Evolutionary conservation across 2,329 filamentous ascomycete species (phyloP).

Genomic region (Fusarium clavum): DNA sequence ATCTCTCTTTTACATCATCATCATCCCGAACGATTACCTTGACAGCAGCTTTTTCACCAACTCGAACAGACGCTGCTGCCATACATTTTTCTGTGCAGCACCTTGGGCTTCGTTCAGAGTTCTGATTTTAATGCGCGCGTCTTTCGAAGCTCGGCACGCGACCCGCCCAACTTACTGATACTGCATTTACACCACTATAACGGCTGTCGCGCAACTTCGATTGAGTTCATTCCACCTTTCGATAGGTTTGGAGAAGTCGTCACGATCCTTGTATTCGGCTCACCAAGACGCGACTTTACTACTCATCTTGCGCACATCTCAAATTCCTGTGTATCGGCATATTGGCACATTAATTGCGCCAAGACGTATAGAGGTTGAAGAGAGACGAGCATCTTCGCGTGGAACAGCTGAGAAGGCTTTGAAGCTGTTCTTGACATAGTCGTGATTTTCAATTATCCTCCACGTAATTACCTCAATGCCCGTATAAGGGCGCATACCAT

Average conservation of each 20-base stretch:
- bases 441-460: slow-evolving; percentile 51
- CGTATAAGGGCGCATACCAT: slow-evolving; percentile 43
- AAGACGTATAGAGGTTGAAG: slow-evolving; percentile 40
- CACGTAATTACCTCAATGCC: slow-evolving; percentile 51
- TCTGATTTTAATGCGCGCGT: slow-evolving; percentile 11
- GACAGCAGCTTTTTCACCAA: not conserved
- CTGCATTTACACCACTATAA: slow-evolving; percentile 11
- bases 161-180: slow-evolving; percentile 29
- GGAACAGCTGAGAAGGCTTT: slow-evolving; percentile 42
- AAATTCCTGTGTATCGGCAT: slow-evolving; percentile 14
- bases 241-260: not conserved
- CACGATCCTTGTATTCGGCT: not conserved
- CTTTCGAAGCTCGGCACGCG: slow-evolving; percentile 28
- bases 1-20: slow-evolving; percentile 42
- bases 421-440: slow-evolving; percentile 49
- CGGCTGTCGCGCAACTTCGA: slow-evolving; percentile 17
- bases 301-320: slow-evolving; percentile 4
- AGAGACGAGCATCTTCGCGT: slow-evolving; percentile 39
- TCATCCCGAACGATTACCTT: slow-evolving; percentile 19
- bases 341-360: slow-evolving; percentile 27
- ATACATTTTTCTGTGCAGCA: not conserved
- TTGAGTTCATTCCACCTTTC: not conserved
- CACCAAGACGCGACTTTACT: not conserved
- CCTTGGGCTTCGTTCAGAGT: not conserved
- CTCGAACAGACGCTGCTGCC: not conserved